Evolutionary conservation across 805 yeast genomes (phyloP), one percentile per base, ranked within the genome.

Genomic region (Lachancea thermotolerans): DNA sequence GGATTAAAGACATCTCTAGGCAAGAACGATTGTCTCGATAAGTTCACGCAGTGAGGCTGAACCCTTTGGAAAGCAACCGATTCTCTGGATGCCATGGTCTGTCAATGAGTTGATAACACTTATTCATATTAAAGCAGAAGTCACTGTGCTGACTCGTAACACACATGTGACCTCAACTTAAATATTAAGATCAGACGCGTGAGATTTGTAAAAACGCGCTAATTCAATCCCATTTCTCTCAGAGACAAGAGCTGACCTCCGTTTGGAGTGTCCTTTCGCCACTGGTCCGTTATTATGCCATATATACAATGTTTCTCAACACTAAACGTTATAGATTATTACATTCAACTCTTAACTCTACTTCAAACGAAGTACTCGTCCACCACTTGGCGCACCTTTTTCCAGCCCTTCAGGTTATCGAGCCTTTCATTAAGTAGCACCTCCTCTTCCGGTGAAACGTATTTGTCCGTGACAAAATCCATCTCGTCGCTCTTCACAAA

Each of bases 391-490:
- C 65, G 71, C 42, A 63, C 55, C 48, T 65, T 74, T 8, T 61
- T 60, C 70, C 73, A 69, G 10, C 79, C 79, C 35, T 53, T 67
- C 51, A 75, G 62, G 35, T 55, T 54, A 30, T 67, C 70, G 14
- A 66, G 62, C 38, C 62, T 57, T 42, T 65, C 72, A 46, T 67
- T 69, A 35, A 66, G 64, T 11, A 52, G 61, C n/a, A 54, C 40
- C 46, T 78, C 82, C 48, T 76, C 80, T 39, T 67, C 70, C 10
- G 74, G 69, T 48, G 73, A 75, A 32, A 66, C 51, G 56, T 78
- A 79, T 49, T 73, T 64, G 49, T 74, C 79, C 4, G 77, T 67
- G 36, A 68, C 77, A 45, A 75, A 74, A 57, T 75, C 79, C 79
- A 75, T 75, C 38, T 74, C 77, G 48, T 68, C 69, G 7, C 56